phyloP scores from a whole-genome alignment of 805 yeast species.

The Yarrowia keelungensis region DNA sequence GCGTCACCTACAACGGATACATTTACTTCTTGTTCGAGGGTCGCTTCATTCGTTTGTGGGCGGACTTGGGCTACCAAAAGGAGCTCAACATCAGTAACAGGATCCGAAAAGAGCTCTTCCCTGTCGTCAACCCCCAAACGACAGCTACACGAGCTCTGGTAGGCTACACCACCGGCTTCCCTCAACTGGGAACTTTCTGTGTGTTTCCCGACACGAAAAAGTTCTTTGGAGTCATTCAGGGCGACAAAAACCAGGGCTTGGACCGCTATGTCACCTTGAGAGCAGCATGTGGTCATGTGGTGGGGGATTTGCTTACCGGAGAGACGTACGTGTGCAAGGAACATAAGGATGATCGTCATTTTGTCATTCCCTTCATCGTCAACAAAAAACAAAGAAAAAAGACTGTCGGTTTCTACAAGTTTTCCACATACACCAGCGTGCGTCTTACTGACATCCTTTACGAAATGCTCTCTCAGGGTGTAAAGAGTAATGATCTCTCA shows the following conservation, averaged over 20 bases:
- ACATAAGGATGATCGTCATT: background rate
- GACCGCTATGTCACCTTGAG: slow-evolving; percentile 1
- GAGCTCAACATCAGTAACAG: background rate
- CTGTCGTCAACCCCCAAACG: background rate
- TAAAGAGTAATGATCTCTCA: background rate
- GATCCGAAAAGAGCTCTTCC: background rate
- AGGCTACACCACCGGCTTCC: background rate
- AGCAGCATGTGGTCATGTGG: background rate
- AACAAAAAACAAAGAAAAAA: background rate
- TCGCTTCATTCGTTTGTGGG: background rate
- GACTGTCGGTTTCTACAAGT: background rate
- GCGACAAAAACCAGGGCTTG: background rate
- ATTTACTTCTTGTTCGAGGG: background rate
- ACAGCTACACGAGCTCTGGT: background rate
- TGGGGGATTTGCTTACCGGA: background rate
- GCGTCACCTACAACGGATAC: slow-evolving; percentile 3
- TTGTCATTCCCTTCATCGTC: background rate
- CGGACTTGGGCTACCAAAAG: background rate
- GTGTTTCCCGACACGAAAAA: background rate
- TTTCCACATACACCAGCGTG: background rate
- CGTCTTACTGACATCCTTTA: background rate
- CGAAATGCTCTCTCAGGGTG: background rate
- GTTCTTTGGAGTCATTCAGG: background rate
- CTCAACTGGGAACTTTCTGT: background rate
- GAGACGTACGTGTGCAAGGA: background rate